Conservation (phyloP, 805 yeast species). For the Yarrowia phangngaensis region DNA sequence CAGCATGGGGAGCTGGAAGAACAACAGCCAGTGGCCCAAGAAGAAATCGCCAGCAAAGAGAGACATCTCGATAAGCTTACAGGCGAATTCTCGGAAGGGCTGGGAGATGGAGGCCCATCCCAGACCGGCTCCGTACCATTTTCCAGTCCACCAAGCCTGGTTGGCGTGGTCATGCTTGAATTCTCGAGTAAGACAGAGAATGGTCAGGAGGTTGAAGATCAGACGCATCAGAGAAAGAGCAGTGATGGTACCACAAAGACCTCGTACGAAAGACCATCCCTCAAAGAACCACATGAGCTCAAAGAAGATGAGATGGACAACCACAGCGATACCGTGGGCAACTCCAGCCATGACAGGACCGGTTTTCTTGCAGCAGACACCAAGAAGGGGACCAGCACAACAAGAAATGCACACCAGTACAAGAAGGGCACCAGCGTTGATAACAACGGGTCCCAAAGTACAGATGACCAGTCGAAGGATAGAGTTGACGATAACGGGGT, state of each 20-base stretch:
- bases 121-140: constrained; percentile 93
- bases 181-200: constrained; percentile 82
- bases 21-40: constrained; percentile 83
- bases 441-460: constrained; percentile 82
- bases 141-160: constrained; percentile 99
- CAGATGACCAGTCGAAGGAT: constrained; percentile 56
- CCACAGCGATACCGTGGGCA: constrained; percentile 92
- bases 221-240: constrained; percentile 84
- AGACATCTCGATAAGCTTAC: constrained; percentile 89
- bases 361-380: constrained; percentile 93
- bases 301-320: constrained; percentile 81
- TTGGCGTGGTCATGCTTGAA: constrained; percentile 92
- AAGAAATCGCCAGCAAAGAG: constrained; percentile 96
- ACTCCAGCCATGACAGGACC: constrained; percentile 93
- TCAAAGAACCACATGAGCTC: constrained; percentile 96
- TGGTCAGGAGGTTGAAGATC: constrained; percentile 77
- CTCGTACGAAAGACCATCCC: constrained; percentile 83
- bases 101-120: constrained; percentile 94
- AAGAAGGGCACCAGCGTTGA: constrained; percentile 80
- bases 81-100: constrained; percentile 91
- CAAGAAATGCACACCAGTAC: constrained; percentile 81
- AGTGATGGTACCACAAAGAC: constrained; percentile 80
- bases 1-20: constrained; percentile 84
- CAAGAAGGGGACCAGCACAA: constrained; percentile 95
- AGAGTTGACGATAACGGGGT: constrained; percentile 49